Evolutionary conservation across 805 yeast genomes (phyloP).

Genomic region (Wickerhamomyces alni): DNA sequence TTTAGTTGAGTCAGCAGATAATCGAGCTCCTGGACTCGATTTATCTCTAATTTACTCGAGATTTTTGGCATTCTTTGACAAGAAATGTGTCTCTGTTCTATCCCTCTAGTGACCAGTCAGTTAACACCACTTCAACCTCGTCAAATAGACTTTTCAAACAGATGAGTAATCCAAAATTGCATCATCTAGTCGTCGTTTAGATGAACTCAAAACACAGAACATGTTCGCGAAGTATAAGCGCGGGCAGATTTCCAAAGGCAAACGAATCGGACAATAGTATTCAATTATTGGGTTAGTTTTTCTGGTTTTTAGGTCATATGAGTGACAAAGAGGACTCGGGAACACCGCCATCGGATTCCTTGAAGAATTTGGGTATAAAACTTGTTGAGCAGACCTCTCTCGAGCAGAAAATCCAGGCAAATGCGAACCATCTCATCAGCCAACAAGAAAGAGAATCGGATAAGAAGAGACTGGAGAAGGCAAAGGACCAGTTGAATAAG

Average conservation of each 20-base stretch:
- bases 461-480: conserved; percentile 64
- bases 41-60: conserved; percentile 32
- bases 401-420: conserved; percentile 65
- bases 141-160: no score
- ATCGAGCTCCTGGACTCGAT: conserved; percentile 54
- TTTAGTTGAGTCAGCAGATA: conserved; percentile 43
- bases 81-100: neutral
- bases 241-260: no score
- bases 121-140: no score
- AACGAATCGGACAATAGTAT: no score
- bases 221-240: no score
- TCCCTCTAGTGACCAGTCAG: no score
- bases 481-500: conserved; percentile 42
- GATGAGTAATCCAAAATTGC: no score
- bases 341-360: neutral
- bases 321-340: neutral
- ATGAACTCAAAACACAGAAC: no score
- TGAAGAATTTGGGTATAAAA: conserved; percentile 36
- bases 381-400: conserved; percentile 74
- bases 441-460: conserved; percentile 70
- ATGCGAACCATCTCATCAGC: conserved; percentile 59
- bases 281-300: no score
- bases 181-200: no score
- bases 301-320: no score
- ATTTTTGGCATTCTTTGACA: conserved; percentile 17